Base-by-base conservation (phyloP, 2,329 filamentous ascomycete genomes). In the Calonectria henricotiae region DNA sequence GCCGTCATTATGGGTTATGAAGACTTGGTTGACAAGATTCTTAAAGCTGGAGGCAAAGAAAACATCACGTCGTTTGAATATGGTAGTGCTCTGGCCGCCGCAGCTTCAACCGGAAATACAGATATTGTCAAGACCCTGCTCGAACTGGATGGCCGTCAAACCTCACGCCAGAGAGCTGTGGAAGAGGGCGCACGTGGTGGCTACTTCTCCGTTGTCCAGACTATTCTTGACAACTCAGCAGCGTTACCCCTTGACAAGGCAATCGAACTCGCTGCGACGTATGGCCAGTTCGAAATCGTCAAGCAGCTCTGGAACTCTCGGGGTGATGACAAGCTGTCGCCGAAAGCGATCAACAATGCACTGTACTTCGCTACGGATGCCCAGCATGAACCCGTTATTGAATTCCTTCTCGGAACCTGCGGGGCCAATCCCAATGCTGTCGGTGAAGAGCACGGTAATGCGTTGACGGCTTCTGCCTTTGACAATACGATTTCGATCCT, bases 281-380 rank as follows among this genome's bases (percentile, higher is more conserved):
- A 81, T 81, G 51, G 74, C 6, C 61, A 68, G 20, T 62, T 64
- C 11, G 47, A 63, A 9, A 58, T 68, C 23, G 47, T 68, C 39
- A 68, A 62, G 39, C 39, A 49, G 20, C 47, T 68, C 11, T 68
- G 65, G 65, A 49, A 30, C 17, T 60, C 49, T 27, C 67, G 67
- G 3, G 23, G 23, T 15, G 60, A 68, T n/a, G 62, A 68, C 17
- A 43, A 44, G 32, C 35, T 69, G 17, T 69, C 67, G 6, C 12
- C 43, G 9, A 51, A 27, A 23, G 62, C 44, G 0, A 30, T 69
- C 27, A 43, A 65, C 62, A 46, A 65, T 20, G 62, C 67, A 17
- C 35, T 69, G 2, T 69, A 69, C 44, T 4, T 32, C 17, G 67
- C 67, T 2, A 69, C 67, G 0, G 67, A 69, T 55, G 62, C 54